Percentiles rank a stretch among this genome's conserved stretches.
These are phyloP conservation scores for Trichoderma sp. DNA, from an alignment of 2,329 filamentous ascomycete species.

Conservation along the genomic window DNA sequence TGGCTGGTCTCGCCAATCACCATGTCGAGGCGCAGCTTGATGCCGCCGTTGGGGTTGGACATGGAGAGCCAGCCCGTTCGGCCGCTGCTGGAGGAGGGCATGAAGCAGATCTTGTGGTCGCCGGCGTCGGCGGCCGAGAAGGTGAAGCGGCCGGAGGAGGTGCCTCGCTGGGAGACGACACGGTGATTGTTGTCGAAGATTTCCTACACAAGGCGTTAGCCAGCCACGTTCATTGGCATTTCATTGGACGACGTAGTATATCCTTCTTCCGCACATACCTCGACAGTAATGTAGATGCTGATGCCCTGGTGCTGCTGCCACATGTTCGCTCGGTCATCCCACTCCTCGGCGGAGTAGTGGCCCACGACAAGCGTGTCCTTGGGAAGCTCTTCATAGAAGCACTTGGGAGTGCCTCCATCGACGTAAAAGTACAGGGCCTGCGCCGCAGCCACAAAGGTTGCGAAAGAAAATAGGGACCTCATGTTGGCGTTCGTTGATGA, in stretches of 20 bases:
- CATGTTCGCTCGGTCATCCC: conserved; percentile 67
- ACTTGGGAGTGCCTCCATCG: conserved; percentile 83
- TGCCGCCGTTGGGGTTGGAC: conserved; percentile 68
- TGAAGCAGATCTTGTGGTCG: conserved; percentile 95
- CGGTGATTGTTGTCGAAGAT: conserved; percentile 97
- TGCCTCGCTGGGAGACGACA: conserved; percentile 84
- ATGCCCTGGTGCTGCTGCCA: conserved; percentile 77
- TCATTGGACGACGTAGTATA: background rate
- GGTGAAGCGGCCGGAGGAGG: conserved; percentile 80
- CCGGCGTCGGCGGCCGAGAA: conserved; percentile 95
- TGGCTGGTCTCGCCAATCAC: conserved; percentile 92
- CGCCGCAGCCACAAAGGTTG: conserved; percentile 66
- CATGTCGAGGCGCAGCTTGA: conserved; percentile 85
- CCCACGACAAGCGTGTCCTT: conserved; percentile 97
- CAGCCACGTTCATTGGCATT: background rate
- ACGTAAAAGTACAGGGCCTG: conserved; percentile 96
- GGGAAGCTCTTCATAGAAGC: conserved; percentile 97
- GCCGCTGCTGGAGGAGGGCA: conserved; percentile 73
- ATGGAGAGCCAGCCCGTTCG: conserved; percentile 72
- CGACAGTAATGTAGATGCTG: conserved; percentile 87
- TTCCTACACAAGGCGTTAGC: conserved; percentile 57
- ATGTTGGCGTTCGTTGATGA: conserved; percentile 44
- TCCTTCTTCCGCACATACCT: conserved; percentile 54
- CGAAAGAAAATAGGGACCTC: conserved; percentile 65
- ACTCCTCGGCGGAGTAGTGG: conserved; percentile 86